These are phyloP conservation scores for Moricandia moricandioides DNA, from an alignment of 345 rosid species.

Conservation along the genomic window DNA sequence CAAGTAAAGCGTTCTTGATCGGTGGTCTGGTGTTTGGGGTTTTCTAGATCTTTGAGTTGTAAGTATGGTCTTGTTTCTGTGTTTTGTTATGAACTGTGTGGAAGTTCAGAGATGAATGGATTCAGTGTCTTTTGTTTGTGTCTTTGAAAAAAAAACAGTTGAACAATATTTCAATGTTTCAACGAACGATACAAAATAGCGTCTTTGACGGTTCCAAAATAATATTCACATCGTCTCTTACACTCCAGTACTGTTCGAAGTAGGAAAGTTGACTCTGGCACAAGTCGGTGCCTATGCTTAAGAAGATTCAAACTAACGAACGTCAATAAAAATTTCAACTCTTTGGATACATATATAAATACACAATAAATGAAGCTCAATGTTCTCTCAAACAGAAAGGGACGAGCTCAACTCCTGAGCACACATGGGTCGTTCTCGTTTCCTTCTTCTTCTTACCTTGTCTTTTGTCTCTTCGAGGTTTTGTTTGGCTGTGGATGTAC, in stretches of 20 bases:
- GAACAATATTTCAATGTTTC: constrained; percentile 4
- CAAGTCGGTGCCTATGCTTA: background rate
- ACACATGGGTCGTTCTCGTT: background rate
- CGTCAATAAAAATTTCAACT: no score
- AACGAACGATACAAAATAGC: background rate
- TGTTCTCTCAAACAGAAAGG: background rate
- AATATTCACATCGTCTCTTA: background rate
- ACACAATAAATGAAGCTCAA: background rate
- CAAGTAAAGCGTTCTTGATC: constrained; percentile 3
- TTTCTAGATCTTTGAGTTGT: constrained; percentile 22
- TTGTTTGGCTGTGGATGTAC: constrained; percentile 24
- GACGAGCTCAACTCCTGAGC: background rate
- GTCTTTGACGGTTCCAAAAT: constrained; percentile 20
- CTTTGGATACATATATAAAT: constrained; percentile 3
- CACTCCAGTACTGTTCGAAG: constrained; percentile 3
- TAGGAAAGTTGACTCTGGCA: background rate
- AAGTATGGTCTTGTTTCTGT: constrained; percentile 29
- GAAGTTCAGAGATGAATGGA: constrained; percentile 25
- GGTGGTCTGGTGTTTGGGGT: constrained; percentile 4
- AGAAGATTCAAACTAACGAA: constrained; percentile 7
- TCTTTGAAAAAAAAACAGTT: constrained; percentile 26
- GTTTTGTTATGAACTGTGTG: constrained; percentile 10
- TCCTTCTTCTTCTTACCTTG: constrained; percentile 18
- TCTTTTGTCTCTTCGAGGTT: constrained; percentile 4
- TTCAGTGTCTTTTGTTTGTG: constrained; percentile 17